Base-by-base conservation (phyloP, 345 rosid genomes). In the Populus simonii region DNA sequence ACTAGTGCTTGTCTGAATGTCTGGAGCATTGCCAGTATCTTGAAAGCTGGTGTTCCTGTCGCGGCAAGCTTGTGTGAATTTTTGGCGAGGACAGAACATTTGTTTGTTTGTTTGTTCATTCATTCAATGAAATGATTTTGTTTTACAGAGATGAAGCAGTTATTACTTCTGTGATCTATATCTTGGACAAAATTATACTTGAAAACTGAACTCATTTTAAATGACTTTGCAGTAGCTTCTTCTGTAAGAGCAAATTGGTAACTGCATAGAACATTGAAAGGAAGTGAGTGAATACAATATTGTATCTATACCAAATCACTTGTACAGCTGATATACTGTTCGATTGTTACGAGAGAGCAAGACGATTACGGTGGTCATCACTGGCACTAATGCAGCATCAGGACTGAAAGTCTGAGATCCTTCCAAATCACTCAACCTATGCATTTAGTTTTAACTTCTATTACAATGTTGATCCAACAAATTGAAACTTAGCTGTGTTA, bases 1-100 rank as follows among this genome's bases (percentile, higher is more conserved):
- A 95, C 99, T 2, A 93, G 96, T 83, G 79, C 90, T 68, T 90
- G 90, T 80, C 99, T 90, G 85, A 95, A 95, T 77, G 80, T 71
- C 8, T 86, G 99, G 97, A 86, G 88, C 27, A 82, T 93, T 23
- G 82, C 90, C 1, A 81, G 89, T 15, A 79, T 84, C 18, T 49
- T 86, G 22, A 88, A 70, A 79, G 78, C 74, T 39, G 92, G 85
- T 33, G 80, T 76, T n/a, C 84, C 84, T 2, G 79, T 83, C 6
- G 93, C 93, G 8, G 89, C 77, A 25, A 86, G 65, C 57, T 81
- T 89, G 81, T 80, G 86, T 43, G 80, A 87, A 43, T 6, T 78
- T 7, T 33, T 93, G 78, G 87, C 92, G 0, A 33, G 4, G 5
- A 33, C 35, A 33, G 36, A 4, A 33, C 36, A 33, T 33, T 33